Evolutionary conservation across 2,329 filamentous ascomycete genomes (phyloP), one percentile per base, ranked within the genome.

Genomic region (Penicillium sp.): DNA sequence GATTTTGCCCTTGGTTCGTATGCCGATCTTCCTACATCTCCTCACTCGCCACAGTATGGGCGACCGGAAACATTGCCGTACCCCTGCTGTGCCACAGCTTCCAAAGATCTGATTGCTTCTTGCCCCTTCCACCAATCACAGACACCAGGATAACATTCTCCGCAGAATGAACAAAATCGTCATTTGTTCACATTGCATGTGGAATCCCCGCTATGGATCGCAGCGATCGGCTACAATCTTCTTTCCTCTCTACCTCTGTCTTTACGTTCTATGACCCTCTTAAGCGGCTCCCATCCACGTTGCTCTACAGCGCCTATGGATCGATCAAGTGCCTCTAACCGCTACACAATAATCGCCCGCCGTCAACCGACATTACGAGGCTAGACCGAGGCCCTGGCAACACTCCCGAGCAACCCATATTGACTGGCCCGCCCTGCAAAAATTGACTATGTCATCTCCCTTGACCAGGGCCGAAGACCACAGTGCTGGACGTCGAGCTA

Each of bases 401-500:
- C 4, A 31, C n/a, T 14, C 1, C 29, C 29, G 29, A 31, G 29
- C 6, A 14, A 14, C 29, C 14, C 29, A 15, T 31, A 15, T 6
- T 31, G 12, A 11, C 14, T 31, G 29, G 14, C 29, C 15, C 29
- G 27, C 27, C 27, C 9, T 12, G 12, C 14, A 4, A 35, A 8
- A 9, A 37, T 6, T n/a, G 33, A 37, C 33, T 37, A 37, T 37
- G 33, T 37, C 33, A 9, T 37, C 33, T 18, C 33, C 33, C 9
- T 37, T 15, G 12, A 35, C 25, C 9, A 44, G 12, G 7, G 54
- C 58, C 29, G 53, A 63, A 42, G 63, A 69, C 29, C 67, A 67
- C 47, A 59, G 51, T 33, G 61, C 65, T 20, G 66, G 67, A 44
- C 70, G 70, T 47, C 60, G 72, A 56, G 68, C 64, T 29, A 68